phyloP scores from a whole-genome alignment of 305 asterid species.

The Solanum hybrid region DNA sequence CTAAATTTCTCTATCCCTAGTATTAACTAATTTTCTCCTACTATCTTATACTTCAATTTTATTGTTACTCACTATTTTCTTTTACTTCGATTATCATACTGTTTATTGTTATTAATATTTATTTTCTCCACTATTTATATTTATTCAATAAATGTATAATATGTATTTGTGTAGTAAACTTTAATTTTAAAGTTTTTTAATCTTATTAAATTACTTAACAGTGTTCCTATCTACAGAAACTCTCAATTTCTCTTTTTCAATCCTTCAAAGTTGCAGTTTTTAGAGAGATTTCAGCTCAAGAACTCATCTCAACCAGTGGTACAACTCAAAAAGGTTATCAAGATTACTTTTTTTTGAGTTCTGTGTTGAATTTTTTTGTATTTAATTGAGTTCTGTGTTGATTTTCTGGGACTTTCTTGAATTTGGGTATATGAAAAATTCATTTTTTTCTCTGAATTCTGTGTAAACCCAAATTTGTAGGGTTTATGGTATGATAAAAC shows the following conservation, averaged over 20 bases:
- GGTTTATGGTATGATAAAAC: not conserved
- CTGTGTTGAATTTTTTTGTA: not conserved
- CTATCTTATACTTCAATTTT: no score
- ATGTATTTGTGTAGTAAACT: not conserved
- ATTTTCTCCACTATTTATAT: no score
- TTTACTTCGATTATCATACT: no score
- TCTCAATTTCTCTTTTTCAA: not conserved
- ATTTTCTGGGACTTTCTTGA: not conserved
- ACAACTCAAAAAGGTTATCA: not conserved
- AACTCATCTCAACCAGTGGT: not conserved
- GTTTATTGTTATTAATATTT: no score
- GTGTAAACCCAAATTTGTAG: not conserved
- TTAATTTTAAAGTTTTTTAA: no score
- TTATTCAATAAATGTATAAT: no score
- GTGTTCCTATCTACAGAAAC: not conserved
- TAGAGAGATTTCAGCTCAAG: not conserved
- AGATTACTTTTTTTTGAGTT: not conserved
- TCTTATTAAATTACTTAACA: no score
- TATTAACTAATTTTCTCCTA: no score
- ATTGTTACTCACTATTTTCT: no score
- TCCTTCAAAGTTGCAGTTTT: not conserved
- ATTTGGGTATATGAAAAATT: not conserved
- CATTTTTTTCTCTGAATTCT: not conserved
- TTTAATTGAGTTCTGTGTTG: not conserved
- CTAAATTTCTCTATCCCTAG: not conserved